Evolutionary conservation across 148 eudicot genomes (phyloP).

Genomic region (Dysphania ambrosioides): DNA sequence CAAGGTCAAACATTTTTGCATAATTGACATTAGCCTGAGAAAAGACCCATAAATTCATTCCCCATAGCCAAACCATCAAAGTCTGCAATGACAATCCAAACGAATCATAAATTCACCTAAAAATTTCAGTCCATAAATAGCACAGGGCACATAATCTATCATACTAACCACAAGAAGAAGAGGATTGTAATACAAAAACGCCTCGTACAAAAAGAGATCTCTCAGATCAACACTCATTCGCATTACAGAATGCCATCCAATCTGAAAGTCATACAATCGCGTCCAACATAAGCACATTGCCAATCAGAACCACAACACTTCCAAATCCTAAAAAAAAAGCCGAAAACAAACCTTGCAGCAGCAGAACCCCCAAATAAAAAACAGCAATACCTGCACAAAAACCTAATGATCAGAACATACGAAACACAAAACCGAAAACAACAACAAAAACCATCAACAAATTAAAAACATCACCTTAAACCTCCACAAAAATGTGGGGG

Average conservation of each 20-base stretch:
- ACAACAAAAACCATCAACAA: neutral
- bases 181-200: constrained; percentile 92
- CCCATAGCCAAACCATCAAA: constrained; percentile 91
- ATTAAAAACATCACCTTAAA: constrained; percentile 57
- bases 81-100: constrained; percentile 57
- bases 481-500: constrained; percentile 86
- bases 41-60: constrained; percentile 89
- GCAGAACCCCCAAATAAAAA: constrained; percentile 73
- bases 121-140: neutral
- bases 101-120: constrained; percentile 9
- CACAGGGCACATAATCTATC: neutral
- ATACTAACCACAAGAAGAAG: constrained; percentile 87
- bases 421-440: neutral
- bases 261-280: constrained; percentile 37
- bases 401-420: constrained; percentile 16
- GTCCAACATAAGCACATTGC: constrained; percentile 12
- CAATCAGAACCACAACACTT: neutral
- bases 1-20: constrained; percentile 90
- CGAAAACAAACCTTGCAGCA: constrained; percentile 87
- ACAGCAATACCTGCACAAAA: constrained; percentile 62
- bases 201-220: constrained; percentile 94
- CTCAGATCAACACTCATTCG: constrained; percentile 89
- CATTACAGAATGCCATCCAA: constrained; percentile 98
- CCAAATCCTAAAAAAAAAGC: neutral
- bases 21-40: constrained; percentile 67